These are phyloP conservation scores for Oryza glumipatula DNA, from an alignment of 176 grass and related monocot genomes.

Conservation along the genomic window DNA sequence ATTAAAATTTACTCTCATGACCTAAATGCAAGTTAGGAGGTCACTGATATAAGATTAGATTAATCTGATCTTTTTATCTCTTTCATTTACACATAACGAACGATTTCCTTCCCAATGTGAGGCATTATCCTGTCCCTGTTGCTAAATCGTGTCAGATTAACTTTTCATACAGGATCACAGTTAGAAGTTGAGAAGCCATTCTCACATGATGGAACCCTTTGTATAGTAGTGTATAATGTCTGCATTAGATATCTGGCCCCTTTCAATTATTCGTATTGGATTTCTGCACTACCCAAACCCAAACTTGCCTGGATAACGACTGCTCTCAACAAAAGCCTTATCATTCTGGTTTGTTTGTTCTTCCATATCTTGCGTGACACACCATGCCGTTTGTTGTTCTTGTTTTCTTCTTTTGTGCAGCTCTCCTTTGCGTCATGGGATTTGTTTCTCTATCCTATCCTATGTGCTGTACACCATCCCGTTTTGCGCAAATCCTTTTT, in stretches of 20 bases:
- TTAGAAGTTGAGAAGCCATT: constrained; percentile 30
- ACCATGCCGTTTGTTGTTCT: not conserved
- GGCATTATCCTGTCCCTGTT: not conserved
- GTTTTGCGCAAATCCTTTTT: not conserved
- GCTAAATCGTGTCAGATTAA: not conserved
- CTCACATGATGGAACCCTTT: constrained; percentile 14
- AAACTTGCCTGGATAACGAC: constrained; percentile 16
- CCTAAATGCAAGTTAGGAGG: not conserved
- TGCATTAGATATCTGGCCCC: not conserved
- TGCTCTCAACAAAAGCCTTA: not conserved
- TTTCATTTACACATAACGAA: not conserved
- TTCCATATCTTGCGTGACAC: constrained; percentile 16
- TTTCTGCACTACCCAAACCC: not conserved
- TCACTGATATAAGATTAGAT: too few species aligned
- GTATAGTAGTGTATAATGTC: not conserved
- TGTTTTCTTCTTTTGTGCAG: not conserved
- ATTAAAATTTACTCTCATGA: not conserved
- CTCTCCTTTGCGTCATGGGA: not conserved
- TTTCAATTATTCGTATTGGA: constrained; percentile 13
- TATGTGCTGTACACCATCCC: not conserved
- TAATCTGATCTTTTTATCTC: not conserved
- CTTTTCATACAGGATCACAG: constrained; percentile 1
- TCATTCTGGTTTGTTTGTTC: not conserved
- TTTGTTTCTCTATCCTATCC: constrained; percentile 18
- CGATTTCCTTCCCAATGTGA: not conserved